Evolutionary conservation across 2,329 filamentous ascomycete genomes (phyloP), one percentile per base, ranked within the genome.

Genomic region (Arachnopeziza araneosa): DNA sequence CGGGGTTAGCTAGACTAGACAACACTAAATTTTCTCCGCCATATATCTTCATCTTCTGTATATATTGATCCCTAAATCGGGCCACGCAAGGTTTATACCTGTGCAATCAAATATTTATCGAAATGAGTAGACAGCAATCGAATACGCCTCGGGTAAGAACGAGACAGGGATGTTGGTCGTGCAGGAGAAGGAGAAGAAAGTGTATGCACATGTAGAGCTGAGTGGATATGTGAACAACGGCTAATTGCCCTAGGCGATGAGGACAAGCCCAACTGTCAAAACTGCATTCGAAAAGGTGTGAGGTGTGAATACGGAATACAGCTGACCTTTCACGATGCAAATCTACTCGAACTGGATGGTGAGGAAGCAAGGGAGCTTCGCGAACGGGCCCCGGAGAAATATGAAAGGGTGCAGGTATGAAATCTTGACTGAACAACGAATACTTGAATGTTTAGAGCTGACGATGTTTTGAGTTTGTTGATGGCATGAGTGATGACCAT

Each of bases 321-420:
- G 21, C 70, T 81, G 50, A 78, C 76, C 0, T 81, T 82, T 63
- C 66, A 81, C 1, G 73, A 76, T 8, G 80, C 80, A 66, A 81
- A 81, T 63, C 36, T 56, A 14, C 22, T 56, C 17, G 44, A 48
- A 19, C 26, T 56, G 36, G 44, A 49, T 19, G 21, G 21, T 22
- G 32, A 56, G 22, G 54, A 56, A 17, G 54, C 32, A 22, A 56
- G 22, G 19, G 21, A 56, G 21, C 24, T 56, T 32, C 10, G 36
- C 10, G 22, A 56, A 24, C 30, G 54, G 23, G 54, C 54, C 6
- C 32, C 36, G 17, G 54, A 24, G 32, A 50, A 24, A 21, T 56
- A 56, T 24, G 21, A 56, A n/a, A 50, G 23, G 23, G 44, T 56
- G 23, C 54, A 56, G 36, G 54, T 56, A 49, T 56, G 32, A 23